Percentiles rank a stretch among this genome's conserved stretches.
Conservation (phyloP, 805 yeast species). For the Spathaspora sp. region DNA sequence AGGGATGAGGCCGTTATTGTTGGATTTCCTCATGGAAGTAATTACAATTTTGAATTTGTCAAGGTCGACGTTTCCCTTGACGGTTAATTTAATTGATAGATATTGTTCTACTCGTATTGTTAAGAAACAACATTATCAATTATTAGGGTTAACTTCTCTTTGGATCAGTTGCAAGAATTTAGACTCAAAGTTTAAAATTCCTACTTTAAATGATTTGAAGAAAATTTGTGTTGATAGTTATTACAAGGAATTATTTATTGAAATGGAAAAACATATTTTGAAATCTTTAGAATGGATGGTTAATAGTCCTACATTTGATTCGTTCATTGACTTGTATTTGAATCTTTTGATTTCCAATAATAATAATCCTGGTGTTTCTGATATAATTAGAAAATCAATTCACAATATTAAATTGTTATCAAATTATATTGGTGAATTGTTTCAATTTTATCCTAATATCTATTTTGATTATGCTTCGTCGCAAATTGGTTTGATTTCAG, state of each 20-base stretch:
- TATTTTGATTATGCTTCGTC: constrained; percentile 56
- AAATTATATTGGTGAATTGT: constrained; percentile 60
- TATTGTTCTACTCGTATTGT: constrained; percentile 43
- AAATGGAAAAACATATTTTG: constrained; percentile 67
- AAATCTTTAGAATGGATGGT: constrained; percentile 64
- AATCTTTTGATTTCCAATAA: constrained; percentile 34
- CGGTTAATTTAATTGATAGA: constrained; percentile 43
- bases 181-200: constrained; percentile 57
- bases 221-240: constrained; percentile 58
- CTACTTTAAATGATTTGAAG: constrained; percentile 48
- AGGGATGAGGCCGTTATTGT: constrained; percentile 40
- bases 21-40: constrained; percentile 44
- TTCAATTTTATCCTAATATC: constrained; percentile 58
- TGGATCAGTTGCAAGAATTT: constrained; percentile 45
- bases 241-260: constrained; percentile 52
- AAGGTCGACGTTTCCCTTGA: constrained; percentile 39
- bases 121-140: constrained; percentile 43
- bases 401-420: constrained; percentile 54
- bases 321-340: constrained; percentile 56
- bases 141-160: constrained; percentile 40
- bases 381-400: constrained; percentile 23
- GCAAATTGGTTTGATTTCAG: constrained; percentile 44
- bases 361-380: constrained; percentile 23
- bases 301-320: constrained; percentile 59
- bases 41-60: constrained; percentile 38